Base-by-base conservation (phyloP, 306 rosid species). In the Betula pendula region DNA sequence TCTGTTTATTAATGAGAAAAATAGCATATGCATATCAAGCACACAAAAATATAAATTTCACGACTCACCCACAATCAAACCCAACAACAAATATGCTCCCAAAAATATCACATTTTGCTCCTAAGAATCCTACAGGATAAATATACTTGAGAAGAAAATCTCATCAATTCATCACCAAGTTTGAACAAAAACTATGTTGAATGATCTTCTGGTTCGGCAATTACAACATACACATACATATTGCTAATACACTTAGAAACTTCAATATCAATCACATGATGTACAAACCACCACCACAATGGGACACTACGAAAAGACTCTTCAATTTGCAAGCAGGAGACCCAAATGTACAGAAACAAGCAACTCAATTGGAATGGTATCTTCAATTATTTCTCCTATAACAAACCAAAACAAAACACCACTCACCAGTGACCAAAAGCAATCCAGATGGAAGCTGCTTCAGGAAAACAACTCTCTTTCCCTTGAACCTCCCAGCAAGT, bases 371-470 rank as follows among this genome's bases (percentile, higher is more conserved):
- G 17, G 10, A 4, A 50, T 4, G 56, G n/a, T 7, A 16, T 50
- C 56, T 6, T 4, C 10, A 8, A 20, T n/a, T n/a, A 6, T 52
- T 7, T 52, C 2, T 52, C 12, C 24, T 52, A 52, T 12, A 2
- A 60, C 17, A 19, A 49, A 33, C 9, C 47, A 9, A 58, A 25
- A 25, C 33, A 48, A 50, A 52, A 40, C 38, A 38, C 10, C 22
- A 63, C 85, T 81, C 72, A 90, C 96, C 96, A 51, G 96, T 81
- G 19, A 88, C 91, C 69, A 90, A 86, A 78, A 90, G 92, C 85
- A 90, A 83, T 8, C 96, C 96, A 55, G 96, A 90, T 11, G 92
- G 78, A 29, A 90, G 88, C 86, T 90, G 96, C 81, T 90, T 90
- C 84, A 90, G 65, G 77, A 88, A 90, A 56, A 88, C 92, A 1